These are phyloP conservation scores for Ottelia alismoides DNA, from an alignment of 106 monocot genomes.

Conservation along the genomic window DNA sequence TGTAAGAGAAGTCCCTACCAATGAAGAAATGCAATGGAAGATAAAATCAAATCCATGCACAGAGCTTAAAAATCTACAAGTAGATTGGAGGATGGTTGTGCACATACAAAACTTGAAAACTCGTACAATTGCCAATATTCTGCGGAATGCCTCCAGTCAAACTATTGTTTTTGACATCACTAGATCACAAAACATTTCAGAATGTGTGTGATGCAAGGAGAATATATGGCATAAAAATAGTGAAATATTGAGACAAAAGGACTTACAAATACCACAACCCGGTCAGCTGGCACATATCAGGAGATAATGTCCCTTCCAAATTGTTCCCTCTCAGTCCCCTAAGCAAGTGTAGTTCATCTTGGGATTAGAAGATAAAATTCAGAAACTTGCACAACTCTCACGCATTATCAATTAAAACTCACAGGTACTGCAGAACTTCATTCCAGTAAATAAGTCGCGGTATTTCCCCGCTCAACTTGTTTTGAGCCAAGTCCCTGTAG, in stretches of 20 bases:
- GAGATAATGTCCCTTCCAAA: slow-evolving; percentile 69
- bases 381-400: too few species aligned
- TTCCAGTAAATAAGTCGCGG: slow-evolving; percentile 97
- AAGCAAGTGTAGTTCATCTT: too few species aligned
- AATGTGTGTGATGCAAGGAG: too few species aligned
- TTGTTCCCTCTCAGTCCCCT: slow-evolving; percentile 81
- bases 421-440: slow-evolving; percentile 91
- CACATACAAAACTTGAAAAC: slow-evolving; percentile 97
- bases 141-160: slow-evolving; percentile 76
- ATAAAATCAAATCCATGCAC: too few species aligned
- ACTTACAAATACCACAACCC: slow-evolving; percentile 92
- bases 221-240: too few species aligned
- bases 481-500: slow-evolving; percentile 91
- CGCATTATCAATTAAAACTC: too few species aligned
- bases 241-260: too few species aligned
- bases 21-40: background rate
- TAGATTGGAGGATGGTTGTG: too few species aligned
- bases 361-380: too few species aligned
- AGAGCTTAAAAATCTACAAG: too few species aligned
- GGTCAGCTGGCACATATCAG: slow-evolving; percentile 93
- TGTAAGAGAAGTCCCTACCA: slow-evolving; percentile 84
- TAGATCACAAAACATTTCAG: slow-evolving; percentile 4
- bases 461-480: slow-evolving; percentile 85
- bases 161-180: slow-evolving; percentile 95
- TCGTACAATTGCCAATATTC: slow-evolving; percentile 88